These are phyloP conservation scores for Globisporangium radiosum DNA, from an alignment of 352 stramenopile genomes.

Conservation along the genomic window DNA sequence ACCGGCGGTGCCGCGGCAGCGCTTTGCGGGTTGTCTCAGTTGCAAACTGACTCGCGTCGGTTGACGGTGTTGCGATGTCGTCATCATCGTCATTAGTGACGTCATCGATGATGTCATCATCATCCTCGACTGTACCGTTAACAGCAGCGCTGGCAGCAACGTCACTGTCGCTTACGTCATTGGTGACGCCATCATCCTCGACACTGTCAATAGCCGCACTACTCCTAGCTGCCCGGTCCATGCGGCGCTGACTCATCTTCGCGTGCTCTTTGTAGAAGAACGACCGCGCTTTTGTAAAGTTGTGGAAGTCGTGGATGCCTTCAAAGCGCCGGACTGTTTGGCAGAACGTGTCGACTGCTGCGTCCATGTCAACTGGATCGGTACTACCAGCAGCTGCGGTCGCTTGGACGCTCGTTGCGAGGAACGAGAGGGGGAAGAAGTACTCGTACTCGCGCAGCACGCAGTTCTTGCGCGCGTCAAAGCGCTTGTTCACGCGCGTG, in stretches of 20 bases:
- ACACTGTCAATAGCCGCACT: no score
- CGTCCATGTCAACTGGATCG: constrained; percentile 26
- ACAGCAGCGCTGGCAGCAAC: no score
- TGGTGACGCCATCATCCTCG: constrained; percentile 2
- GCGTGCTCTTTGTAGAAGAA: constrained; percentile 74
- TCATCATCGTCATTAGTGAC: neutral
- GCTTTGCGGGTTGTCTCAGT: constrained; percentile 43
- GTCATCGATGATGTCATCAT: constrained; percentile 5
- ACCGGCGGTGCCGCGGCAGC: constrained; percentile 59
- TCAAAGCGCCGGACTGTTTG: constrained; percentile 57
- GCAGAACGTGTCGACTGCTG: constrained; percentile 40
- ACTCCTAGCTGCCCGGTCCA: constrained; percentile 4
- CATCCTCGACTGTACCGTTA: constrained; percentile 10
- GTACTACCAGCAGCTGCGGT: neutral
- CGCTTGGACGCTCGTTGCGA: constrained; percentile 36
- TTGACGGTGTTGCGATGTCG: no score
- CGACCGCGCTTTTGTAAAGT: constrained; percentile 81
- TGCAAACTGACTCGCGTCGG: constrained; percentile 30
- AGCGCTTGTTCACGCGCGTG: constrained; percentile 86
- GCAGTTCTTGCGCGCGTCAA: constrained; percentile 83
- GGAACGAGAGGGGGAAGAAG: constrained; percentile 80
- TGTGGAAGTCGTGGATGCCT: constrained; percentile 89
- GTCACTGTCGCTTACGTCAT: constrained; percentile 12
- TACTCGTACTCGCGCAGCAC: constrained; percentile 89
- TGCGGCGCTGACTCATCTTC: constrained; percentile 17